phyloP scores from a whole-genome alignment of 2,329 filamentous ascomycete species.

The Cladophialophora chaetospira region DNA sequence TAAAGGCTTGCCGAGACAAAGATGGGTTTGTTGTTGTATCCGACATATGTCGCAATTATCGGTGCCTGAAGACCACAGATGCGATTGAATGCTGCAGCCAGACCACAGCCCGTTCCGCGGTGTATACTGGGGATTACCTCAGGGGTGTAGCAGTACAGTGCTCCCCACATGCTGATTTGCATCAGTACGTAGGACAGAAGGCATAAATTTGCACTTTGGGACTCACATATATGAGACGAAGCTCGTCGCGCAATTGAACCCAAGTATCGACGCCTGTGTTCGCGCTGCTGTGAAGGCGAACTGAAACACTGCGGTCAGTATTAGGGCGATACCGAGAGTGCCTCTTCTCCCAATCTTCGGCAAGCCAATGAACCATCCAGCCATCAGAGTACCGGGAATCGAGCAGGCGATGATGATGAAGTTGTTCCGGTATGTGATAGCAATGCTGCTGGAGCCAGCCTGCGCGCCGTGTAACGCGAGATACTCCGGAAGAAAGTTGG shows the following conservation, averaged over 20 bases:
- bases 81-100: conserved; percentile 69
- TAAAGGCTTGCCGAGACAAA: conserved; percentile 42
- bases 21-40: conserved; percentile 36
- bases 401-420: conserved; percentile 67
- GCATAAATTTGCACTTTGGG: no score
- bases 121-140: conserved; percentile 68
- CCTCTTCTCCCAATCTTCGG: conserved; percentile 68
- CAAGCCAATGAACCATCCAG: conserved; percentile 65
- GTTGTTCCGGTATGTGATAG: conserved; percentile 74
- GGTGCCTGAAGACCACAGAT: conserved; percentile 74
- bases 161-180: conserved; percentile 46
- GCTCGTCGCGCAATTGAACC: conserved; percentile 67
- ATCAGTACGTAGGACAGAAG: conserved; percentile 46
- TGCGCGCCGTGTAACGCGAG: conserved; percentile 62
- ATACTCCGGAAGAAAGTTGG: conserved; percentile 62
- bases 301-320: conserved; percentile 66
- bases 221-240: conserved; percentile 63
- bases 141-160: conserved; percentile 75
- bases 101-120: conserved; percentile 72
- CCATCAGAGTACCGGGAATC: conserved; percentile 70
- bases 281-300: conserved; percentile 72
- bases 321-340: conserved; percentile 64
- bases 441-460: conserved; percentile 68
- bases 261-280: conserved; percentile 63
- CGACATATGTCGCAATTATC: conserved; percentile 45